Base-by-base conservation (phyloP, 2,329 filamentous ascomycete genomes). In the Colletotrichum higginsianum region DNA sequence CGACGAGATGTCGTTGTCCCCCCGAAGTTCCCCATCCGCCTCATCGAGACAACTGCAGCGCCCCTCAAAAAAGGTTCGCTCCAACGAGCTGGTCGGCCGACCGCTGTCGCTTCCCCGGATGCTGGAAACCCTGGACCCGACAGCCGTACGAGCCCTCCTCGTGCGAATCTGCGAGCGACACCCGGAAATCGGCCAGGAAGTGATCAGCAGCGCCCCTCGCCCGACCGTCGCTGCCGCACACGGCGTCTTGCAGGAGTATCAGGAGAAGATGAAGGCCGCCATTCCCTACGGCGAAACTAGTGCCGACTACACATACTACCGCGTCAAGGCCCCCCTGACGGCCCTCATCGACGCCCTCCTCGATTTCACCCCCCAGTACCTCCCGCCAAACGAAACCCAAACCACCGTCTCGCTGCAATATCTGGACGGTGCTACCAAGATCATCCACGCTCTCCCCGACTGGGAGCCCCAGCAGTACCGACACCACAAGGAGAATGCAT, bases 331-430 rank as follows among this genome's bases (percentile, higher is more conserved):
- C 75, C 90, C 93, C 47, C 87, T 98, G 21, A 85, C 91, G 35
- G 91, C 94, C 69, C 88, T 99, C 30, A 90, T 98, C 71, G 94
- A 98, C 71, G 95, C 96, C 53, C 87, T 99, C 55, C 92, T 93
- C 80, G 96, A 99, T 79, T 99, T 97, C 80, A 98, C 95, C 0
- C 94, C 95, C 4, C 95, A 98, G 81, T 99, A 97, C 78, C 90
- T 99, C 3, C 96, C 96, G 15, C 96, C 96, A 0, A 93, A 93
- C 78, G 96, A 99, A 84, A 86, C 89, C 2, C 95, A 98, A 79
- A 86, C 93, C n/a, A 91, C 92, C 40, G 88, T 92, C 16, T 98
- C 95, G 2, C 87, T 99, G 58, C 91, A 92, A 77, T 99, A 95
- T 79, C 89, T 99, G 30, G 94, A 99, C 75, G 93, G 92, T 56